Evolutionary conservation across 202 grass and related monocot genomes (phyloP).

Genomic region (Zizania palustris): DNA sequence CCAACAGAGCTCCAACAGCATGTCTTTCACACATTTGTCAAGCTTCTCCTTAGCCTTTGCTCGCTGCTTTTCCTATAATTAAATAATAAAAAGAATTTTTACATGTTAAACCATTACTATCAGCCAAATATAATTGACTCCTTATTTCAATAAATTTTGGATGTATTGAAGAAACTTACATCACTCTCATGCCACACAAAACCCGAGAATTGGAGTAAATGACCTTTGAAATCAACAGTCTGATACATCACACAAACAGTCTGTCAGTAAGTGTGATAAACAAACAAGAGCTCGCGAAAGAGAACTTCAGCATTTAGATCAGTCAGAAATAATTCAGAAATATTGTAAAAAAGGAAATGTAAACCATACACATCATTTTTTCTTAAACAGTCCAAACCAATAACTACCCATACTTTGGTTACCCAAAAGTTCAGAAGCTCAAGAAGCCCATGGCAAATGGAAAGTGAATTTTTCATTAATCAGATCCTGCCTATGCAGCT

Average conservation of each 20-base stretch:
- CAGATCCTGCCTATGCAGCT: constrained; percentile 2
- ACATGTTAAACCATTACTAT: constrained; percentile 34
- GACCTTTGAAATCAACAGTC: constrained; percentile 63
- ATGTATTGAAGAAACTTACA: constrained; percentile 61
- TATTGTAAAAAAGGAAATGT: constrained; percentile 24
- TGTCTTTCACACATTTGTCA: constrained; percentile 93
- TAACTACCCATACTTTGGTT: constrained; percentile 5
- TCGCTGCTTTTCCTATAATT: constrained; percentile 91
- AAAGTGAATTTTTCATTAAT: constrained; percentile 24
- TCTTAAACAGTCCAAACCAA: constrained; percentile 37
- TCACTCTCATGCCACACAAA: constrained; percentile 99
- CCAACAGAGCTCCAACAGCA: constrained; percentile 76
- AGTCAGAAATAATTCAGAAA: constrained; percentile 26
- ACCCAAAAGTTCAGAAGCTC: constrained; percentile 27
- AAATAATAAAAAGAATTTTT: constrained; percentile 32
- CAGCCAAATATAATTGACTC: constrained; percentile 1
- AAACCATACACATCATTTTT: constrained; percentile 12
- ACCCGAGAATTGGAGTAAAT: constrained; percentile 98
- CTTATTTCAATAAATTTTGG: not conserved
- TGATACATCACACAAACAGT: constrained; percentile 56
- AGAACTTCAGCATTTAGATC: constrained; percentile 31
- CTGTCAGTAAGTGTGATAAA: not conserved
- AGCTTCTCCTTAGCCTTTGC: constrained; percentile 97
- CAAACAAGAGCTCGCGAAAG: not conserved
- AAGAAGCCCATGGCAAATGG: constrained; percentile 22